Evolutionary conservation across 306 rosid genomes (phyloP).

Genomic region (Vigna trinervia): DNA sequence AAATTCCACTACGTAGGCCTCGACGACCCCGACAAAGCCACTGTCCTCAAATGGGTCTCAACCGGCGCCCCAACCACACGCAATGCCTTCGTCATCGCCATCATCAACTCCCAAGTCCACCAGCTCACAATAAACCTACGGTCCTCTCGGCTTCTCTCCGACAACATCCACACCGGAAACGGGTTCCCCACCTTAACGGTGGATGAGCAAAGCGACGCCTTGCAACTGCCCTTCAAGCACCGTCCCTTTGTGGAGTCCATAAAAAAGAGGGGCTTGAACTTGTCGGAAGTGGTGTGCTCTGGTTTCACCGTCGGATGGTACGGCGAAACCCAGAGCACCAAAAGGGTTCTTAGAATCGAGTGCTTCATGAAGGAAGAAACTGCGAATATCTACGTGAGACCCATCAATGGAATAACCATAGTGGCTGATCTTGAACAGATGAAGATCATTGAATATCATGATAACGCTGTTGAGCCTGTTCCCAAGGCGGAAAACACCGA

Average conservation of each 20-base stretch:
- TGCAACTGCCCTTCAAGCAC: constrained; percentile 19
- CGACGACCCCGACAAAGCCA: constrained; percentile 42
- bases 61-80: neutral
- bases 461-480: constrained; percentile 1
- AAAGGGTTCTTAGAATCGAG: constrained; percentile 40
- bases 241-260: constrained; percentile 38
- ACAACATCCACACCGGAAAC: neutral
- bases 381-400: constrained; percentile 42
- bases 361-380: constrained; percentile 38
- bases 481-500: constrained; percentile 46
- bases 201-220: constrained; percentile 25
- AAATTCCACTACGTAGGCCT: constrained; percentile 51
- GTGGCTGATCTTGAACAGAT: constrained; percentile 42
- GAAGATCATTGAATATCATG: constrained; percentile 42
- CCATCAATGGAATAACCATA: constrained; percentile 42
- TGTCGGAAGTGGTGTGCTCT: constrained; percentile 47
- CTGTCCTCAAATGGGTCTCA: constrained; percentile 1
- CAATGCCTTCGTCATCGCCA: constrained; percentile 35
- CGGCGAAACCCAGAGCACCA: constrained; percentile 21
- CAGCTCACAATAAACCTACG: constrained; percentile 10
- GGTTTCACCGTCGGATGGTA: constrained; percentile 40
- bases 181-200: constrained; percentile 41
- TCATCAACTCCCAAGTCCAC: constrained; percentile 3
- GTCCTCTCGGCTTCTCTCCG: constrained; percentile 8
- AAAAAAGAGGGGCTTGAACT: constrained; percentile 41